A percentile compares a stretch with the other conserved stretches of the same genome.
Conservation (phyloP, 2,329 filamentous ascomycete species). For the Zasmidium cellare region DNA sequence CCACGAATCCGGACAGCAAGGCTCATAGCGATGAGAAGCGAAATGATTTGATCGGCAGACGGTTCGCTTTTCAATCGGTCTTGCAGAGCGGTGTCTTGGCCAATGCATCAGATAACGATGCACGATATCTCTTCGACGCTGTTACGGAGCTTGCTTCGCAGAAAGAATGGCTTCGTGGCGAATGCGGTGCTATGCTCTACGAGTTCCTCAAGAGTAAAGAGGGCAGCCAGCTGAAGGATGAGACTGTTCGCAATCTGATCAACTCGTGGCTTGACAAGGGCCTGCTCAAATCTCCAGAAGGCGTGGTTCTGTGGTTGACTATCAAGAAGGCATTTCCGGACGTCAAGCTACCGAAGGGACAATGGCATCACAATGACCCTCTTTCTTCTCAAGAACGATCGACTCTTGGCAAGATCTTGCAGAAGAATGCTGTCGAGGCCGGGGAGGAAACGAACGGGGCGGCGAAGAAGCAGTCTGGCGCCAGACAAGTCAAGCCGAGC, state of each 20-base stretch:
- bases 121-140: slow-evolving; percentile 68
- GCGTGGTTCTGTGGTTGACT: slow-evolving; percentile 83
- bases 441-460: slow-evolving; percentile 15
- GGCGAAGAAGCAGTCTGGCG: slow-evolving; percentile 61
- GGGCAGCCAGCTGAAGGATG: slow-evolving; percentile 14
- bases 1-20: slow-evolving; percentile 54
- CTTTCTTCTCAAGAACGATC: slow-evolving; percentile 67
- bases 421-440: slow-evolving; percentile 64
- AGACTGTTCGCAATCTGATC: slow-evolving; percentile 26
- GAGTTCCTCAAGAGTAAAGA: slow-evolving; percentile 57
- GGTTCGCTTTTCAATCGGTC: slow-evolving; percentile 86
- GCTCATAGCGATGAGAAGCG: slow-evolving; percentile 72
- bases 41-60: slow-evolving; percentile 78
- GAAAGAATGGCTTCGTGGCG: slow-evolving; percentile 85
- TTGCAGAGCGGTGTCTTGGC: slow-evolving; percentile 73
- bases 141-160: slow-evolving; percentile 73
- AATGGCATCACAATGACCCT: slow-evolving; percentile 74
- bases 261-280: slow-evolving; percentile 45
- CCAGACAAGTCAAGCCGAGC: slow-evolving; percentile 68
- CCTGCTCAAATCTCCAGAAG: slow-evolving; percentile 79
- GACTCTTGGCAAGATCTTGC: slow-evolving; percentile 73
- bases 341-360: slow-evolving; percentile 64
- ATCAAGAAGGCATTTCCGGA: slow-evolving; percentile 64
- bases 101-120: slow-evolving; percentile 54
- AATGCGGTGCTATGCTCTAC: slow-evolving; percentile 81